Percentiles rank a stretch among this genome's conserved stretches.
phyloP scores from a whole-genome alignment of 805 yeast species.

The Yarrowia sp. region DNA sequence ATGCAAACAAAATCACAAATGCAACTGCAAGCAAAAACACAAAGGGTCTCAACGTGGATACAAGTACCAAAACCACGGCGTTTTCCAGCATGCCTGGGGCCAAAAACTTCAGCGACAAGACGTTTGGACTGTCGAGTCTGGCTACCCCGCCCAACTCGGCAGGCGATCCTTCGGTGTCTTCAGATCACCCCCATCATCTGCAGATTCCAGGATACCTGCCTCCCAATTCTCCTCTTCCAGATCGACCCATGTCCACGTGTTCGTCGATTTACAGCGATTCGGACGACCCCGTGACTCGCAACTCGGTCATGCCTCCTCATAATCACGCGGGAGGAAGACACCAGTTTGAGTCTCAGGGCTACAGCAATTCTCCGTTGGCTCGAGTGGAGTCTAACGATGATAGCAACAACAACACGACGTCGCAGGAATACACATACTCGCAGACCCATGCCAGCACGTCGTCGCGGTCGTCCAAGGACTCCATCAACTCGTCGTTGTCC shows the following conservation, averaged over 20 bases:
- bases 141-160: slow-evolving; percentile 17
- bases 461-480: slow-evolving; percentile 22
- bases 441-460: slow-evolving; percentile 5
- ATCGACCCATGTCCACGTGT: slow-evolving; percentile 6
- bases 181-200: slow-evolving; percentile 14
- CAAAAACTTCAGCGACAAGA: slow-evolving; percentile 1
- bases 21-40: background rate
- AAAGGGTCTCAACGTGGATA: slow-evolving; percentile 3
- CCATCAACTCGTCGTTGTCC: slow-evolving; percentile 12
- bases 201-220: slow-evolving; percentile 29
- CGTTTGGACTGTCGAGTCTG: background rate
- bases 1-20: background rate
- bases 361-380: slow-evolving; percentile 5
- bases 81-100: background rate
- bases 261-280: slow-evolving; percentile 31
- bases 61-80: no score
- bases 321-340: background rate
- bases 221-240: slow-evolving; percentile 14
- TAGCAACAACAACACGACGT: no score
- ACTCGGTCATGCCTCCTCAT: slow-evolving; percentile 24
- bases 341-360: background rate
- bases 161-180: background rate
- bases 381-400: background rate
- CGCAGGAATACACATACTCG: background rate
- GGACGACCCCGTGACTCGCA: slow-evolving; percentile 31